Conservation (phyloP, 2,329 filamentous ascomycete species). For the Beauveria sp. region DNA sequence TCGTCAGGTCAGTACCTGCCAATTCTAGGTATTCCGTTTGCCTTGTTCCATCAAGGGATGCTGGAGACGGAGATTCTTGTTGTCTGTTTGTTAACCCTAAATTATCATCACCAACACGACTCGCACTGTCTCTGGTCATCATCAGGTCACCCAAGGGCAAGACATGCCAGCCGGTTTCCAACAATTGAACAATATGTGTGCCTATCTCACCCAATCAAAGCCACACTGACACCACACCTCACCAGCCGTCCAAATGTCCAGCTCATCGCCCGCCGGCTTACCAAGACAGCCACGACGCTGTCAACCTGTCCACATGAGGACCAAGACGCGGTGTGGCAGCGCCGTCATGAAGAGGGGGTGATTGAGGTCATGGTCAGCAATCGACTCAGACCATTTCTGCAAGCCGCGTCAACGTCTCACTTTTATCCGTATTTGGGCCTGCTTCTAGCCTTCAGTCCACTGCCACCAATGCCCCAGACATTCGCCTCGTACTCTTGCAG, state of each 20-base stretch:
- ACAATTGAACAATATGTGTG: background rate
- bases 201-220: background rate
- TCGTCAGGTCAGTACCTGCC: too few relatives aligned
- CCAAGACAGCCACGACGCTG: conserved; percentile 4
- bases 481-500: background rate
- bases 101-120: background rate
- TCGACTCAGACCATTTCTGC: background rate
- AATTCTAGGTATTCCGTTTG: background rate
- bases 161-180: background rate
- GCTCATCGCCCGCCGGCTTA: background rate
- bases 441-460: background rate
- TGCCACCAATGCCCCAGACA: background rate
- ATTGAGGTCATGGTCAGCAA: background rate
- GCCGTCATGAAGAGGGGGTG: background rate
- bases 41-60: background rate
- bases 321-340: conserved; percentile 5
- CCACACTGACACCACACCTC: background rate
- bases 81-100: too few relatives aligned
- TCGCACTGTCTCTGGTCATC: background rate
- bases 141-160: background rate
- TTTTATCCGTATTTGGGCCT: background rate
- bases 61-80: background rate
- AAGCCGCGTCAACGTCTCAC: background rate
- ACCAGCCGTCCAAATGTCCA: background rate
- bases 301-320: conserved; percentile 9